Percentiles rank a stretch among this genome's conserved stretches.
These are phyloP conservation scores for Oryza meridionalis DNA, from an alignment of 176 grass and related monocot species.

Conservation along the genomic window DNA sequence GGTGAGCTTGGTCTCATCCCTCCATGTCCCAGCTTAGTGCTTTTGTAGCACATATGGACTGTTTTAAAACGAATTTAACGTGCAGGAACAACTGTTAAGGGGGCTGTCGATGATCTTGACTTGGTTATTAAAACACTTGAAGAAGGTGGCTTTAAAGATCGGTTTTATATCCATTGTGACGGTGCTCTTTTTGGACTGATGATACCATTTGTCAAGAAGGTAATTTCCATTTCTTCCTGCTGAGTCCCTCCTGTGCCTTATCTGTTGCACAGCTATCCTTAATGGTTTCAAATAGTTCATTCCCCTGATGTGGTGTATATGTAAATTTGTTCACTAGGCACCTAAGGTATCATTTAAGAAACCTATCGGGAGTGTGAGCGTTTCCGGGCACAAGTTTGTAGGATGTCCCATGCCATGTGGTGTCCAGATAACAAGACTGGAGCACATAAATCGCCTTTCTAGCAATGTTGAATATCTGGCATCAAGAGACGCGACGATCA, in stretches of 20 bases:
- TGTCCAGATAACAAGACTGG: slow-evolving; percentile 71
- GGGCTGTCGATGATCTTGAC: slow-evolving; percentile 91
- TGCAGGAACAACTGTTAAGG: slow-evolving; percentile 87
- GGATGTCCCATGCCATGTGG: slow-evolving; percentile 93
- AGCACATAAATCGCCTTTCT: slow-evolving; percentile 76
- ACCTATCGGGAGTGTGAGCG: slow-evolving; percentile 75
- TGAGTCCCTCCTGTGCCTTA: not conserved
- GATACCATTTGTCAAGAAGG: slow-evolving; percentile 87
- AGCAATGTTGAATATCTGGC: slow-evolving; percentile 83
- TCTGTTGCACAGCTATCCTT: slow-evolving; percentile 8
- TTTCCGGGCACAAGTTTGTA: slow-evolving; percentile 91
- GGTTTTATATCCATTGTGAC: slow-evolving; percentile 91
- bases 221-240: slow-evolving; percentile 28
- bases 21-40: not conserved
- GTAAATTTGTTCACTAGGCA: slow-evolving; percentile 49
- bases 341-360: slow-evolving; percentile 87
- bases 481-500: slow-evolving; percentile 64
- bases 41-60: slow-evolving; percentile 5
- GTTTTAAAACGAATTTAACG: slow-evolving; percentile 25
- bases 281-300: not conserved
- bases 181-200: slow-evolving; percentile 92
- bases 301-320: slow-evolving; percentile 13
- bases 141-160: slow-evolving; percentile 69
- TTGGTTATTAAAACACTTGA: slow-evolving; percentile 82
- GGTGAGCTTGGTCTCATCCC: slow-evolving; percentile 48